Evolutionary conservation across 192 early-diverging fungal genomes (phyloP).

Genomic region (Entomortierella beljakovae): DNA sequence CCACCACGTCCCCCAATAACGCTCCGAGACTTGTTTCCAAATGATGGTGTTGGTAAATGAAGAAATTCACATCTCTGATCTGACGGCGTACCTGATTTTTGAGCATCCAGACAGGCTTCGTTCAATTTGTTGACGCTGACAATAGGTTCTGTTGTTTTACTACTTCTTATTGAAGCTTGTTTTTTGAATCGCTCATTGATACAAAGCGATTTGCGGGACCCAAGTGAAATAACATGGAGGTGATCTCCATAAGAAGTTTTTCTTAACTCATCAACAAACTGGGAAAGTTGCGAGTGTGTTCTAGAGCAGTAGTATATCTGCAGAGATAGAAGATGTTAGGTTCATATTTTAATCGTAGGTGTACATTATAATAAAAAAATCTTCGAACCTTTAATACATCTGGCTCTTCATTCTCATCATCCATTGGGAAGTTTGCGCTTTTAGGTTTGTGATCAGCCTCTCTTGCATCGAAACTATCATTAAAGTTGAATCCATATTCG

Average conservation of each 20-base stretch:
- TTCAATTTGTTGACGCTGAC: slow-evolving; percentile 64
- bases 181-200: slow-evolving; percentile 69
- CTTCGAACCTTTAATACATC: slow-evolving; percentile 59
- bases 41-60: slow-evolving; percentile 5
- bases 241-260: slow-evolving; percentile 78
- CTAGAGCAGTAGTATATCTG: slow-evolving; percentile 78
- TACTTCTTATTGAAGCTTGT: slow-evolving; percentile 7
- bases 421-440: not conserved
- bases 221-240: slow-evolving; percentile 76
- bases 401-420: slow-evolving; percentile 48
- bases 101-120: slow-evolving; percentile 88
- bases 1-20: not conserved
- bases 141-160: slow-evolving; percentile 11
- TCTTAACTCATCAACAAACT: slow-evolving; percentile 87
- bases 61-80: slow-evolving; percentile 32
- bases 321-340: not conserved
- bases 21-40: not conserved
- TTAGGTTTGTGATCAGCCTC: slow-evolving; percentile 12
- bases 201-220: slow-evolving; percentile 87
- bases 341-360: no score
- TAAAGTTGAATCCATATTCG: no score
- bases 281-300: slow-evolving; percentile 93
- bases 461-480: slow-evolving; percentile 43
- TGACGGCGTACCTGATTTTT: slow-evolving; percentile 64
- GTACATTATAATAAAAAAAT: not conserved